Percentiles rank a stretch among this genome's conserved stretches.
phyloP scores from a whole-genome alignment of 768 basidiomycete species.

The Panus rudis region DNA sequence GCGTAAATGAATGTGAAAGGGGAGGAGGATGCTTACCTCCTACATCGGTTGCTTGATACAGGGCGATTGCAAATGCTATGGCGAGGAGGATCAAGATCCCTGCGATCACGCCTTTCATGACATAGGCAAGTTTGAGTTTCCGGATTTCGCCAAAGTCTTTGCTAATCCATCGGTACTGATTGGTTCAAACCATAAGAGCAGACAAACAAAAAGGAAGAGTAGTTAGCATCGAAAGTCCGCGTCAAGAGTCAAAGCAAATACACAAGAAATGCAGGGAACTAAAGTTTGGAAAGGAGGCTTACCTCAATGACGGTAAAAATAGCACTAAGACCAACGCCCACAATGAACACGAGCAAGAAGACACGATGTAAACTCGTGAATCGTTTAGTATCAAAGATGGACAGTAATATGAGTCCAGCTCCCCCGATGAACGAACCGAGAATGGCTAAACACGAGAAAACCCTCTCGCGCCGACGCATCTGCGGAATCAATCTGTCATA shows the following conservation, averaged over 20 bases:
- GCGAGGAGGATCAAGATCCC: slow-evolving; percentile 49
- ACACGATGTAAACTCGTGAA: slow-evolving; percentile 43
- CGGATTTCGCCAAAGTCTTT: slow-evolving; percentile 41
- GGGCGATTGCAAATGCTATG: slow-evolving; percentile 52
- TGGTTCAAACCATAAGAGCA: neutral
- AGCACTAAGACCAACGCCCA: slow-evolving; percentile 65
- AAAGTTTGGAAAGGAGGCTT: slow-evolving; percentile 10
- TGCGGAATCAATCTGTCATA: slow-evolving; percentile 46
- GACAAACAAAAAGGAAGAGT: neutral
- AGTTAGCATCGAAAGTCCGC: neutral
- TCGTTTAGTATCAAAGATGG: slow-evolving; percentile 62
- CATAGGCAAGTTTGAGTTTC: slow-evolving; percentile 46
- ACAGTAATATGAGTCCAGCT: slow-evolving; percentile 57
- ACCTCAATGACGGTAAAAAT: slow-evolving; percentile 72
- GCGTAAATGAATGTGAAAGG: neutral
- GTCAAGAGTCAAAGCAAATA: neutral
- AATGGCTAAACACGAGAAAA: slow-evolving; percentile 51
- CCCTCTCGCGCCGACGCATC: slow-evolving; percentile 49
- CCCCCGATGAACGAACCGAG: slow-evolving; percentile 57
- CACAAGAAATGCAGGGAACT: too few relatives aligned
- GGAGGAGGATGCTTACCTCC: slow-evolving; percentile 35
- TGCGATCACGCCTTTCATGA: slow-evolving; percentile 57
- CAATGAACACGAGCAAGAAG: slow-evolving; percentile 67
- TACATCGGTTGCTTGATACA: slow-evolving; percentile 38
- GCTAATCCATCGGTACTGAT: slow-evolving; percentile 61